Base-by-base conservation (phyloP, 2,329 filamentous ascomycete species). In the Nigrograna mackinnonii region DNA sequence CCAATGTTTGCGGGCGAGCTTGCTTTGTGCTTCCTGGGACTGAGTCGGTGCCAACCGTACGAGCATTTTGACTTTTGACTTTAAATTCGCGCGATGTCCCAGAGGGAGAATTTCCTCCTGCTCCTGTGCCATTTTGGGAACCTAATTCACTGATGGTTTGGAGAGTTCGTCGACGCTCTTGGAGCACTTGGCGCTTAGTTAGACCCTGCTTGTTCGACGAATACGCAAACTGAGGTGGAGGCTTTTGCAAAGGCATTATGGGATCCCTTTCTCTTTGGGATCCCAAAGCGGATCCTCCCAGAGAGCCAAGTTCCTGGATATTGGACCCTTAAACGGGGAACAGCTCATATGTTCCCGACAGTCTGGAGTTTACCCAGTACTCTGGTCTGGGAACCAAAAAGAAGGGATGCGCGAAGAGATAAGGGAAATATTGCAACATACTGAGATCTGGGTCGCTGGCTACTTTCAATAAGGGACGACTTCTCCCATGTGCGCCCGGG, bases 91-190 rank as follows among this genome's bases (percentile, higher is more conserved):
- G n/a, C 11, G 31, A 13, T 6, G 19, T 18, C 7, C 13, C 16
- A 17, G 17, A 7, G 5, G 16, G 44, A 39, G 6, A 54, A 37
- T 19, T 28, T 34, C n/a, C 16, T 43, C 12, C 54, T 54, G 6
- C 17, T 47, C 50, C 21, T 48, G 32, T 7, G 47, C n/a, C 6
- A 46, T 22, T 59, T 6, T 41, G 52, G 2, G 50, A 41, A 5
- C 55, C 46, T 11, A 64, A 47, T 22, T 64, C 59, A 28, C 54
- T 58, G 34, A 64, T 57, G 2, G 58, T 64, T 26, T 65, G 60
- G 1, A 64, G 47, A 3, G 56, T 62, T 39, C 52, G 42, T 26
- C 62, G 52, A 33, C 57, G 57, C 24, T 54, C 46, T 30, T 58
- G 55, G 6, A 49, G 3, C 19, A 37, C 17, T 28, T 50, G 36